A percentile compares a stretch with the other conserved stretches of the same genome.
Evolutionary conservation across 1,284 basidiomycete species (phyloP).

Genomic region (Pisolithus thermaeus): DNA sequence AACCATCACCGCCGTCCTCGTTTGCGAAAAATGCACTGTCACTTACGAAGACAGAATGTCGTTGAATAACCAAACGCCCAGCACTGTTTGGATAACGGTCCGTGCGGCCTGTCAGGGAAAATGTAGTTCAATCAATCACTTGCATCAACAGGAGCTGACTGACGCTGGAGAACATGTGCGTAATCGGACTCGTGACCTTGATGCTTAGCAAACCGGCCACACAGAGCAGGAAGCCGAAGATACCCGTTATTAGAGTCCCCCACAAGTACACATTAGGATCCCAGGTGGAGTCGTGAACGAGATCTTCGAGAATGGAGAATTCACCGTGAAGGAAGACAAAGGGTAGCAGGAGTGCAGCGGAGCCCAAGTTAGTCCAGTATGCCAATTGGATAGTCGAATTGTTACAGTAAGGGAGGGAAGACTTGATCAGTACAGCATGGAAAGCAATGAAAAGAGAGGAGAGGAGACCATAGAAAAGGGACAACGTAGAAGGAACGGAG

Average conservation of each 20-base stretch:
- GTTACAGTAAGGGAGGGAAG: constrained; percentile 57
- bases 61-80: constrained; percentile 62
- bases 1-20: background rate
- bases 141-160: constrained; percentile 19
- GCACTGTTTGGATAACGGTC: constrained; percentile 66
- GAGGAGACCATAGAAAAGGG: constrained; percentile 62
- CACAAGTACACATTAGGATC: constrained; percentile 51
- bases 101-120: constrained; percentile 49
- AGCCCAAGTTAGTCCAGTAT: constrained; percentile 71
- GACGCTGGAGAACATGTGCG: constrained; percentile 73
- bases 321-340: constrained; percentile 58
- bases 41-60: constrained; percentile 63
- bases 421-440: constrained; percentile 70
- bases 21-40: background rate
- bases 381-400: constrained; percentile 67
- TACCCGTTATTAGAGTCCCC: constrained; percentile 60
- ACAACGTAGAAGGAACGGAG: constrained; percentile 45
- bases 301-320: constrained; percentile 33
- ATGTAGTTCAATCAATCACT: background rate
- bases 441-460: constrained; percentile 70
- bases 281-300: constrained; percentile 38
- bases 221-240: constrained; percentile 71
- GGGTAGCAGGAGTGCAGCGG: constrained; percentile 55
- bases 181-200: constrained; percentile 67
- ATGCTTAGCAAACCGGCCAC: constrained; percentile 66